These are phyloP conservation scores for Puccinia novopanici DNA, from an alignment of 1,284 basidiomycete species.

Conservation along the genomic window DNA sequence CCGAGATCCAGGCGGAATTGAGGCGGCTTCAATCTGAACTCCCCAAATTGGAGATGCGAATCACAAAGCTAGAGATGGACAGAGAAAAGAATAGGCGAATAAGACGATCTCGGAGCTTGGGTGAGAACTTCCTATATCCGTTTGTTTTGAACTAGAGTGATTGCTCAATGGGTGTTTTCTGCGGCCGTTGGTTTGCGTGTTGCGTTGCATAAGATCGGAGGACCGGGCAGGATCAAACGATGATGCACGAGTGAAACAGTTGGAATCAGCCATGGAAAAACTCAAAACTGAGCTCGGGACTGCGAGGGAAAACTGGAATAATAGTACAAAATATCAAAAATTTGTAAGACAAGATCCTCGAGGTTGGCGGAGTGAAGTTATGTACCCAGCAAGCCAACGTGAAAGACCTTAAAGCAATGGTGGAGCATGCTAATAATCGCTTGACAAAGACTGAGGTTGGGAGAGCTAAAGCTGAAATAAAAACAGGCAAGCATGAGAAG, in stretches of 20 bases:
- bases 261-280: slow-evolving; percentile 71
- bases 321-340: slow-evolving; percentile 81
- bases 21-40: slow-evolving; percentile 67
- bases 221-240: slow-evolving; percentile 81
- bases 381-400: slow-evolving; percentile 85
- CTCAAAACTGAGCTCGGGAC: slow-evolving; percentile 68
- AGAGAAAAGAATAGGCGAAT: slow-evolving; percentile 77
- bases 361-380: slow-evolving; percentile 83
- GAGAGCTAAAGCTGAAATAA: slow-evolving; percentile 83
- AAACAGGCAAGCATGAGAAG: slow-evolving; percentile 70
- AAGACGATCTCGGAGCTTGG: slow-evolving; percentile 77
- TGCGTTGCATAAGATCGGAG: slow-evolving; percentile 63
- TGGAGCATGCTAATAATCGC: slow-evolving; percentile 80
- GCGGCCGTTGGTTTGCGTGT: not conserved
- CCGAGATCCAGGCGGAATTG: slow-evolving; percentile 68
- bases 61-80: slow-evolving; percentile 83
- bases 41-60: slow-evolving; percentile 75
- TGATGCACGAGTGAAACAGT: slow-evolving; percentile 71
- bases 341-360: slow-evolving; percentile 87
- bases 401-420: slow-evolving; percentile 76
- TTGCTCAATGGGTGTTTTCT: not conserved
- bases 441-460: slow-evolving; percentile 93
- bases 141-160: slow-evolving; percentile 8
- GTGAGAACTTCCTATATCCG: slow-evolving; percentile 62
- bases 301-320: slow-evolving; percentile 69